Evolutionary conservation across 208 protist species (phyloP), one percentile per base, ranked within the genome.

Genomic region (Phytomonas sp.): DNA sequence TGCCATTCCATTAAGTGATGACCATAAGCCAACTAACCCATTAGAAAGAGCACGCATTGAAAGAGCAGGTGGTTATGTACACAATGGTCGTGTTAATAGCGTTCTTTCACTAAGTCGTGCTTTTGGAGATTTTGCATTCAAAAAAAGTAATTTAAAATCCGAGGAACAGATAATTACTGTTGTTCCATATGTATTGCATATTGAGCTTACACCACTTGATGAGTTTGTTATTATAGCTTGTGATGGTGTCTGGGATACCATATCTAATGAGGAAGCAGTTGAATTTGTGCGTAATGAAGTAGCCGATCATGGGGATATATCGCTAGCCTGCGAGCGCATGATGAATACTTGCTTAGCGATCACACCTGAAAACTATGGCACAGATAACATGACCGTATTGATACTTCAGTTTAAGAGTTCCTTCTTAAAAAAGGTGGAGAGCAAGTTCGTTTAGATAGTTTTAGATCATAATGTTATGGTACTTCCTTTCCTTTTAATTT

Each of bases 71-170:
- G 90, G 89, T 11, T 98, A 85, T 81, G 94, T 98, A 32, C 81
- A 92, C 56, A 84, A 78, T 67, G 91, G 92, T 19, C 84, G 97
- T 62, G 96, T 98, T 3, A 98, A 98, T 81, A 96, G 97, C 11
- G 83, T 95, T 36, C 82, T 98, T 36, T 97, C 95, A n/a, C 83
- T 98, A 61, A 97, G 89, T 63, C 86, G 97, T 62, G 94, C 96
- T 1, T 93, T 98, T 73, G 97, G 97, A 29, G 97, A 98, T 73
- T 97, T 95, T 77, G 79, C 80, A 8, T 98, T 98, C 71, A 96
- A 96, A 52, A 82, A 89, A 65, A 79, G 72, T 64, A 75, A 70
- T 69, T 71, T 93, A n/a, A 83, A 77, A 60, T 84, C 91, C 30
- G 86, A 93, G 67, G 75, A 89, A 10, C 84, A 88, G 78, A 83